Evolutionary conservation across 371 early-diverging fungal genomes (phyloP).

Genomic region (Apophysomyces sp.): DNA sequence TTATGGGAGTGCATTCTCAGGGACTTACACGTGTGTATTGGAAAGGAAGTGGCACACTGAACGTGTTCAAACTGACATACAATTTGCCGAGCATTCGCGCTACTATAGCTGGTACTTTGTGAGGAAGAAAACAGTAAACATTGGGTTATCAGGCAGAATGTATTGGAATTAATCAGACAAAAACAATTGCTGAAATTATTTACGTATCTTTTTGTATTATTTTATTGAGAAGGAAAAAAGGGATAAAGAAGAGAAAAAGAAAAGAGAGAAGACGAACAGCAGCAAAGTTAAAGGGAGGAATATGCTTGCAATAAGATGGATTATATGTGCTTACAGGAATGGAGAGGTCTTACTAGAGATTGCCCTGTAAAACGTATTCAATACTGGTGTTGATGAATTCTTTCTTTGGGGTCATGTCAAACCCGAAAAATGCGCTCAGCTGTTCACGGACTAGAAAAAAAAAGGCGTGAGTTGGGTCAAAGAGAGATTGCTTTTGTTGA

Average conservation of each 20-base stretch:
- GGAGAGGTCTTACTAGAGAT: background rate
- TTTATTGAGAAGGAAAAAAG: slow-evolving; percentile 13
- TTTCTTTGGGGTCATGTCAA: slow-evolving; percentile 75
- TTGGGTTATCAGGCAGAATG: too few relatives aligned
- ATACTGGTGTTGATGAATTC: slow-evolving; percentile 80
- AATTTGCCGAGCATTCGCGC: too few relatives aligned
- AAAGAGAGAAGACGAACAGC: background rate
- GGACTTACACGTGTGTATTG: too few relatives aligned
- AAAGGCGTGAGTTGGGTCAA: background rate
- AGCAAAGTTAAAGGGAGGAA: background rate
- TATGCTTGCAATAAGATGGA: slow-evolving; percentile 1
- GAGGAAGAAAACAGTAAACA: too few relatives aligned
- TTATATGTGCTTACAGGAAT: background rate
- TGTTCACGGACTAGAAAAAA: slow-evolving; percentile 71
- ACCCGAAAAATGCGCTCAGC: slow-evolving; percentile 74
- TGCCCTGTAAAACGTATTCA: slow-evolving; percentile 52
- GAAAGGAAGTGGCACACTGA: too few relatives aligned
- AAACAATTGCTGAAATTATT: too few relatives aligned
- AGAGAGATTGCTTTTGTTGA: background rate
- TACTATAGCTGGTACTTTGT: too few relatives aligned
- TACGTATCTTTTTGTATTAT: background rate
- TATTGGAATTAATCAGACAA: too few relatives aligned
- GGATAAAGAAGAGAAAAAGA: slow-evolving; percentile 70
- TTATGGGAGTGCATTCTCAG: too few relatives aligned
- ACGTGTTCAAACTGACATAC: too few relatives aligned